These are phyloP conservation scores for Chaetoceros muelleri DNA, from an alignment of 108 stramenopile genomes.

Conservation along the genomic window DNA sequence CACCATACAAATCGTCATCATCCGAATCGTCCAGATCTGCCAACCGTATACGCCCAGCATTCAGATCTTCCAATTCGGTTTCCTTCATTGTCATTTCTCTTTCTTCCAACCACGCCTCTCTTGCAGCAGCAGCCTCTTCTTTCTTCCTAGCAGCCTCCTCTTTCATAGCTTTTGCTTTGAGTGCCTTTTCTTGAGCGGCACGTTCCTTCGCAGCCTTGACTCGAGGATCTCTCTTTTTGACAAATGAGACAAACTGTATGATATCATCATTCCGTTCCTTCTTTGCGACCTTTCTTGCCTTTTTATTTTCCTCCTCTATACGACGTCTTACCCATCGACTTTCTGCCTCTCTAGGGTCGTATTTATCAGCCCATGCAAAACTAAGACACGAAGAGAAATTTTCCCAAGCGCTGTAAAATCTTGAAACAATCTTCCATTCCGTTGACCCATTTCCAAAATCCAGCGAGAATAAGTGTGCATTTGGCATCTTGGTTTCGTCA, in stretches of 20 bases:
- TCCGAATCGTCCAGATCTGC: conserved; percentile 82
- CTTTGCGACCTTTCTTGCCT: conserved; percentile 57
- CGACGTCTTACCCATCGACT: conserved; percentile 62
- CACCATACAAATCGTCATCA: conserved; percentile 54
- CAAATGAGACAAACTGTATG: conserved; percentile 59
- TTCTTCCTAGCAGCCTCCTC: conserved; percentile 40
- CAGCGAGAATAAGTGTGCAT: conserved; percentile 28
- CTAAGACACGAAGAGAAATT: conserved; percentile 48
- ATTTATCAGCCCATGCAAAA: conserved; percentile 79
- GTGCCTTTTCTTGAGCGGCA: conserved; percentile 32
- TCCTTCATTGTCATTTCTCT: conserved; percentile 45
- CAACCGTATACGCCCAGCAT: conserved; percentile 67
- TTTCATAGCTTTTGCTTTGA: conserved; percentile 33
- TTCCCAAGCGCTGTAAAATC: conserved; percentile 79
- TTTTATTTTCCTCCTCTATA: conserved; percentile 84
- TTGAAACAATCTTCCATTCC: conserved; percentile 35
- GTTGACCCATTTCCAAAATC: conserved; percentile 48
- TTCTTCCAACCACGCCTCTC: conserved; percentile 57
- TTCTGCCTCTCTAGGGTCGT: conserved; percentile 58
- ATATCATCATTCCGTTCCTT: conserved; percentile 64
- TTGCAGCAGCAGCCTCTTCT: conserved; percentile 33
- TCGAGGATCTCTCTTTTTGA: conserved; percentile 80
- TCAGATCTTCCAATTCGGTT: conserved; percentile 61
- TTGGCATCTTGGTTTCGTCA: conserved; percentile 20
- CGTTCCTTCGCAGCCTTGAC: conserved; percentile 36